phyloP scores from a whole-genome alignment of 2,329 filamentous ascomycete genomes.

The Lasiodiplodia citricola region DNA sequence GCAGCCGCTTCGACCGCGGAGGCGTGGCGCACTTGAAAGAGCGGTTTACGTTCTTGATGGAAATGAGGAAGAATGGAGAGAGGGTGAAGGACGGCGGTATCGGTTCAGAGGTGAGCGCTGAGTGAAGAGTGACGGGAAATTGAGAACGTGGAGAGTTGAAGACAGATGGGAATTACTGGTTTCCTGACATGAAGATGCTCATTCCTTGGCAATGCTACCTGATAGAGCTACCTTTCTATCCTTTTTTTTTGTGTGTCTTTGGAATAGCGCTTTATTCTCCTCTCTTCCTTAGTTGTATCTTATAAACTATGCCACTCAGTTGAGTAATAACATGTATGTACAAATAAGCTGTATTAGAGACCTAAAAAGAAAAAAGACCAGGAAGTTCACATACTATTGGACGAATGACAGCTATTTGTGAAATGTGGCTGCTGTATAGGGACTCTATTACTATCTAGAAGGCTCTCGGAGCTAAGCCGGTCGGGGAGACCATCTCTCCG shows the following conservation, averaged over 20 bases:
- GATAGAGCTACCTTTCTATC: not conserved
- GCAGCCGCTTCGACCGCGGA: constrained; percentile 13
- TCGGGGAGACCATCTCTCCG: not conserved
- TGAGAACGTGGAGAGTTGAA: not conserved
- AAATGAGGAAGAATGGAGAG: constrained; percentile 4
- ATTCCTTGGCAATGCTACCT: not conserved
- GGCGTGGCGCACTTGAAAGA: constrained; percentile 45
- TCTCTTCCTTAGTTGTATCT: not conserved
- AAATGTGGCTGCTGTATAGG: not conserved
- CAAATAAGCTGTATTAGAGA: not conserved
- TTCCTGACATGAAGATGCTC: not conserved
- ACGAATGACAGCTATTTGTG: not conserved
- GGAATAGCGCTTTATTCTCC: not conserved
- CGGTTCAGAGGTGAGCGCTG: constrained; percentile 2
- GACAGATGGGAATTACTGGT: not conserved
- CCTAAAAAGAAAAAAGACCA: not conserved
- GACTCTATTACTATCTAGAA: not conserved
- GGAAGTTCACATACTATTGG: not conserved
- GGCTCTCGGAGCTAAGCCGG: not conserved
- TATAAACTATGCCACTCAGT: not conserved
- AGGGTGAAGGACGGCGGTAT: constrained; percentile 5
- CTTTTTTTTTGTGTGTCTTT: too few relatives aligned
- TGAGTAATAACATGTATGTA: not conserved
- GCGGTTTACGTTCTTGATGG: not conserved
- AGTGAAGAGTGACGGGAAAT: not conserved